phyloP scores from a whole-genome alignment of 1,284 basidiomycete genomes.

The Erythrobasidium hasegawianum region DNA sequence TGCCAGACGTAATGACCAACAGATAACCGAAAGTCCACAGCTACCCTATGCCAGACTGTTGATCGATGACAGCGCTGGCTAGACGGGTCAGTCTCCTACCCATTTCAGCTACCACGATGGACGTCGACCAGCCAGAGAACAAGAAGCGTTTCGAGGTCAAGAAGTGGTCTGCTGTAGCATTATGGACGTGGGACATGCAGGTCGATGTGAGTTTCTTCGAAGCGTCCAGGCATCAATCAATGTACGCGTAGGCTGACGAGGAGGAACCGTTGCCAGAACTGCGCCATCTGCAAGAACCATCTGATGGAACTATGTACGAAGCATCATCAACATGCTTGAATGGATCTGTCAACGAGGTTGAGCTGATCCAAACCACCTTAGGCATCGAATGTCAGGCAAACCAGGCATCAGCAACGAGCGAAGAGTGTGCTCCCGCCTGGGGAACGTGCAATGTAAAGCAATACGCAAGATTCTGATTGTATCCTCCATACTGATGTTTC shows the following conservation, averaged over 20 bases:
- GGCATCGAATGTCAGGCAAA: slow-evolving; percentile 99
- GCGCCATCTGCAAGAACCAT: slow-evolving; percentile 88
- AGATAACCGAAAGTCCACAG: too few species aligned
- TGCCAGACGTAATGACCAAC: too few species aligned
- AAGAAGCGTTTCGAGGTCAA: slow-evolving; percentile 87
- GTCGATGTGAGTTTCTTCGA: slow-evolving; percentile 34
- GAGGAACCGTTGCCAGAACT: slow-evolving; percentile 9
- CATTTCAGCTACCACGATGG: slow-evolving; percentile 32
- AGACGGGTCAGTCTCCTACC: too few species aligned
- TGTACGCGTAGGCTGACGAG: too few species aligned
- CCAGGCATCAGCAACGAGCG: slow-evolving; percentile 90
- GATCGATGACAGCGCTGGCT: too few species aligned
- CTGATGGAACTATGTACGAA: slow-evolving; percentile 91
- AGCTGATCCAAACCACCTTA: slow-evolving; percentile 48
- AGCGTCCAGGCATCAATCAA: too few species aligned
- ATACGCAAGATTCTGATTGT: too few species aligned
- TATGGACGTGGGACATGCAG: slow-evolving; percentile 76
- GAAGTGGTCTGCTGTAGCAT: slow-evolving; percentile 96
- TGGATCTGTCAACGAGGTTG: slow-evolving; percentile 11
- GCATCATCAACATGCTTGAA: too few species aligned
- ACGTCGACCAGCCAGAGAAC: slow-evolving; percentile 30
- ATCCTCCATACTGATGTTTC: too few species aligned
- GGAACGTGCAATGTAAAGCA: slow-evolving; percentile 90
- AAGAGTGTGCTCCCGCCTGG: slow-evolving; percentile 99
- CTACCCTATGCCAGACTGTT: too few species aligned